Conservation (phyloP, 75 land plant species). For the Adiantum capillusveneris region DNA sequence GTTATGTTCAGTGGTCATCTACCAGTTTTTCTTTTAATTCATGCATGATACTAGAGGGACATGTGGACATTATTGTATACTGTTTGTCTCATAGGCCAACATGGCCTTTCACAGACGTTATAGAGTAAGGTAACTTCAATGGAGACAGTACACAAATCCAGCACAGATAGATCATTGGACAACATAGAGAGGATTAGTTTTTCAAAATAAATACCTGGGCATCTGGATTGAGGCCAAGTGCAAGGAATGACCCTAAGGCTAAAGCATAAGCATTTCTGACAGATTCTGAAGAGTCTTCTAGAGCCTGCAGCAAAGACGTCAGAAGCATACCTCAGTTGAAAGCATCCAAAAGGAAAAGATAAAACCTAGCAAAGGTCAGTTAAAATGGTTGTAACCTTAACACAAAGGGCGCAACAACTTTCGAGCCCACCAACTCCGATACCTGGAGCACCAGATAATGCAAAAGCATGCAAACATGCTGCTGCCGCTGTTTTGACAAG, state of each 20-base stretch:
- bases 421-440: constrained; percentile 75
- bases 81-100: no score
- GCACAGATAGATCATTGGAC: not conserved
- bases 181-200: no score
- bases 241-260: constrained; percentile 84
- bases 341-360: constrained; percentile 1
- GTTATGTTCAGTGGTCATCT: no score
- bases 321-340: not conserved
- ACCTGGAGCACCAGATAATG: constrained; percentile 85
- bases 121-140: no score
- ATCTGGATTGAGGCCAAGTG: constrained; percentile 87
- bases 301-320: constrained; percentile 35
- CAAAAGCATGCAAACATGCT: constrained; percentile 82
- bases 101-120: no score
- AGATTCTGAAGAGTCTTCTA: constrained; percentile 78
- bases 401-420: constrained; percentile 56
- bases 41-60: no score
- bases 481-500: constrained; percentile 82
- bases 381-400: constrained; percentile 66
- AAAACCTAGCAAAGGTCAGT: no score
- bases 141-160: constrained; percentile 6
- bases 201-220: constrained; percentile 64
- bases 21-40: no score
- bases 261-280: constrained; percentile 97
- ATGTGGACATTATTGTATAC: no score